Evolutionary conservation across 2,329 filamentous ascomycete species (phyloP).

Genomic region (Aspergillus unguis): DNA sequence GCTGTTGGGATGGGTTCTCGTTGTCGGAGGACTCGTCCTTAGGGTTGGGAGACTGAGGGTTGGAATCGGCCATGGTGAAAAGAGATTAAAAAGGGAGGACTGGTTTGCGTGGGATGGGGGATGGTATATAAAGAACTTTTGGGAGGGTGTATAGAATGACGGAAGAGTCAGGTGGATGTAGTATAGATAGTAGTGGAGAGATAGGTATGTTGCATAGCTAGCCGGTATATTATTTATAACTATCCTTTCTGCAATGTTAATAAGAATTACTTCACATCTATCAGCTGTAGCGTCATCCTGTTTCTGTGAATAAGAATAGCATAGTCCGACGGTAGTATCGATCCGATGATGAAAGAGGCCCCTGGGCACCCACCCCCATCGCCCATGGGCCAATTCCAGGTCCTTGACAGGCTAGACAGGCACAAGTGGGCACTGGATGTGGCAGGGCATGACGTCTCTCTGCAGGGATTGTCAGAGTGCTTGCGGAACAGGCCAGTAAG

Average conservation of each 20-base stretch:
- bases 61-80: conserved; percentile 17
- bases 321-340: neutral
- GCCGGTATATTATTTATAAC: conserved; percentile 1
- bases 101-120: conserved; percentile 8
- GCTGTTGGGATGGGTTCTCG: conserved; percentile 29
- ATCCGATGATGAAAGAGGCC: conserved; percentile 4
- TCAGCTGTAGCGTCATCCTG: neutral
- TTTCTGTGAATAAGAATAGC: neutral
- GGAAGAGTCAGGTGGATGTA: neutral
- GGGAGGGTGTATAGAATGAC: neutral
- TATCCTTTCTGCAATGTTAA: neutral
- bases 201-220: neutral
- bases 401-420: neutral
- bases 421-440: neutral
- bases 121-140: conserved; percentile 3
- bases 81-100: conserved; percentile 6
- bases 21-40: conserved; percentile 22
- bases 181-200: neutral
- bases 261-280: neutral
- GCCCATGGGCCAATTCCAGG: neutral
- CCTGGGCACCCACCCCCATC: neutral
- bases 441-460: neutral
- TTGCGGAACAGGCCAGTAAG: no score
- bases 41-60: conserved; percentile 7
- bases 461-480: no score